Conservation (phyloP, 176 grass and related monocot species). For the Oryza brachyantha region DNA sequence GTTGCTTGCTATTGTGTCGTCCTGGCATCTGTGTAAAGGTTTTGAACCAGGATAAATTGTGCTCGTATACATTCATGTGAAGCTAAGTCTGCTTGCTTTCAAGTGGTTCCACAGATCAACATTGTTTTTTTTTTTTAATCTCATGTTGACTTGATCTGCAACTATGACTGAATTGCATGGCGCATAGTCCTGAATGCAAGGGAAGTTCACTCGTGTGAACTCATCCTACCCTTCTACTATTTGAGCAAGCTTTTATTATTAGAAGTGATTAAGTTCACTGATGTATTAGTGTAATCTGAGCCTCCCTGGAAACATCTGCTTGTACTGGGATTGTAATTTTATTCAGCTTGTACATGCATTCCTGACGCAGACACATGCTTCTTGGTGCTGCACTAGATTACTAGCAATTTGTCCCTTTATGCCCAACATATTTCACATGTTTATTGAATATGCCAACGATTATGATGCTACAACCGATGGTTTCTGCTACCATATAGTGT, state of each 20-base stretch:
- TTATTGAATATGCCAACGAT: neutral
- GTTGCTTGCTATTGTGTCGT: neutral
- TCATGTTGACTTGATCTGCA: conserved; percentile 1
- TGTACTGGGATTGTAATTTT: neutral
- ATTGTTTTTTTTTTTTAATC: neutral
- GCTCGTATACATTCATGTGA: neutral
- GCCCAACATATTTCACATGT: neutral
- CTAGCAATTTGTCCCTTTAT: neutral
- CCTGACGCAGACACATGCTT: neutral
- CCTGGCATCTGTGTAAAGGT: neutral
- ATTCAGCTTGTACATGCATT: conserved; percentile 12
- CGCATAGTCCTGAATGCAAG: neutral
- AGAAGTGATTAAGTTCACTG: neutral
- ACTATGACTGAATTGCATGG: neutral
- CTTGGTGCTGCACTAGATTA: neutral
- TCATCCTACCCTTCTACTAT: neutral
- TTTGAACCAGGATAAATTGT: conserved; percentile 7
- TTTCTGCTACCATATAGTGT: neutral
- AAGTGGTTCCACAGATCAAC: neutral
- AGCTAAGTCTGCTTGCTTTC: conserved; percentile 11
- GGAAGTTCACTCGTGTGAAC: neutral
- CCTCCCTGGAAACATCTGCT: neutral
- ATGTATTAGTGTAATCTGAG: neutral
- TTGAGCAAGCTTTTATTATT: neutral
- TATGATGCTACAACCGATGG: neutral